Base-by-base conservation (phyloP, 805 yeast genomes). In the Tanozyma kutaoensis region DNA sequence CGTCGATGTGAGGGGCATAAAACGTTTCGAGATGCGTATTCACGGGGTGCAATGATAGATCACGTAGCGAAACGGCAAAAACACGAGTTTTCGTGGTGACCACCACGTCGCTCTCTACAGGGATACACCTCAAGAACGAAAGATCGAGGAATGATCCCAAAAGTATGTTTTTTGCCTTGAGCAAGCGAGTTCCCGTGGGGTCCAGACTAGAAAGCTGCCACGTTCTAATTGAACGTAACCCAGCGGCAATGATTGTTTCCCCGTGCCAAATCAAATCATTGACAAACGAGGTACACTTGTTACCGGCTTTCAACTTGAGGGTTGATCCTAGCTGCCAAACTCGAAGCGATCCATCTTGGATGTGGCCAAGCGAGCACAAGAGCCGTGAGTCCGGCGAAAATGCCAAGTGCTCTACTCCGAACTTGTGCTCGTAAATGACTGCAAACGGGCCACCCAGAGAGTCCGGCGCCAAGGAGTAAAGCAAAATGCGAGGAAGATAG, bases 261-360 rank as follows among this genome's bases (percentile, higher is more conserved):
- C 58, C 60, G 30, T 66, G 53, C 86, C 86, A 78, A 4, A 59
- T 26, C 22, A 77, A 40, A 22, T 66, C 70, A 35, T 67, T 59
- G 5, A 78, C 61, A 8, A 61, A 55, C 0, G 79, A 65, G 1
- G 78, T 69, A 42, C 85, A 77, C 38, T 69, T 61, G 47, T 77
- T 77, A 20, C 72, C 64, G 0, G 73, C 69, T 13, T 48, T 43
- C 4, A 42, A 40, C 25, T 46, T 56, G n/a, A n/a, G n/a, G n/a
- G n/a, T n/a, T n/a, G n/a, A n/a, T n/a, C n/a, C n/a, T n/a, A n/a
- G n/a, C n/a, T n/a, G 17, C 86, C 88, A 78, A 7, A 79, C 47
- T 36, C 70, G 66, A 9, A 78, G 40, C 31, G 61, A 74, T 1
- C 86, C 84, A 43, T 78, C 91, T 37, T 72, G 74, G 3, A 72